Evolutionary conservation across 2,329 filamentous ascomycete genomes (phyloP), one percentile per base, ranked within the genome.

Genomic region (Calonectria multiphialidica): DNA sequence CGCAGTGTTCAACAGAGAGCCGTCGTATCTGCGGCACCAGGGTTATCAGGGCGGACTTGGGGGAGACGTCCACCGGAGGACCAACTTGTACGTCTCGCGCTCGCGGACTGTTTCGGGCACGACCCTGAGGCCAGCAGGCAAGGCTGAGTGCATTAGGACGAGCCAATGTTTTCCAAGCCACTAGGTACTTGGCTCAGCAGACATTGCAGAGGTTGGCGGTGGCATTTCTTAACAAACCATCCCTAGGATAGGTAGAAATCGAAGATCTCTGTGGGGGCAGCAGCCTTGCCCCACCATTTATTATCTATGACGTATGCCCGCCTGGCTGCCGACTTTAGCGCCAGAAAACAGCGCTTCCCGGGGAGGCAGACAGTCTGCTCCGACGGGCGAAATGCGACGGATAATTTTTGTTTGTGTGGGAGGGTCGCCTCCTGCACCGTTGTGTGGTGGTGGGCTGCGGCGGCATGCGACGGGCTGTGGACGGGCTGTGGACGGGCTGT

Each of bases 81-180:
- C 53, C 53, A 59, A 59, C 53, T 59, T 59, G 53, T 59, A 59
- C 13, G 53, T 59, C 33, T 59, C 53, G 21, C 53, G 53, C 21
- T 59, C 53, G 30, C 53, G 53, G 18, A 59, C 53, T 37, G 53
- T 59, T 25, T 59, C 53, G 13, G 53, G 53, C 3, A 59, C 53
- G 53, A 40, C 33, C 53, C 53, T 59, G 53, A 59, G 53, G 53
- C 53, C 53, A 18, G 53, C 33, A 16, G 53, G 53, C 53, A 59
- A 59, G 33, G 53, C 37, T 40, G 16, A 33, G 35, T 59, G 53
- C 53, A 47, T 47, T 21, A 47, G n/a, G 21, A 23, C 44, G 21
- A 21, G 23, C n/a, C 44, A 47, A 59, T 40, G 53, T 23, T 59
- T 59, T 28, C 33, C 53, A 59, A 59, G 53, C 53, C 53, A 35